A percentile compares a stretch with the other conserved stretches of the same genome.
Conservation (phyloP, 2,329 filamentous ascomycete species). For the Cyanodermella asteris region DNA sequence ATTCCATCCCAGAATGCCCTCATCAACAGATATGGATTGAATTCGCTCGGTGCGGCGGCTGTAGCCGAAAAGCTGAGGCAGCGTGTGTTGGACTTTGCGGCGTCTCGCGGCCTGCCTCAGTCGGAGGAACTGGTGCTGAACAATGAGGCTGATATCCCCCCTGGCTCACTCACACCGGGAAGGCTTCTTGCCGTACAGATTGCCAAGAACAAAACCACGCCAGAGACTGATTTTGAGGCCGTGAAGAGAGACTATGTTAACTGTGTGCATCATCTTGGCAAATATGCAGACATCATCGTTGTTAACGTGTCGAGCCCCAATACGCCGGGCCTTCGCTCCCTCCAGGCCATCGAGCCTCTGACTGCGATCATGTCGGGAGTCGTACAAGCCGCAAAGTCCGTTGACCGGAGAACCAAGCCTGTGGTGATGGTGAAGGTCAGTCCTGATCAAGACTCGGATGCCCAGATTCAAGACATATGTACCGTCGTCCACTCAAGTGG, state of each 20-base stretch:
- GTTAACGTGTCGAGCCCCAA: slow-evolving; percentile 97
- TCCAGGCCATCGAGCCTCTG: slow-evolving; percentile 69
- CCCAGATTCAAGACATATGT: slow-evolving; percentile 73
- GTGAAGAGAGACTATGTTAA: slow-evolving; percentile 66
- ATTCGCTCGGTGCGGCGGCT: slow-evolving; percentile 71
- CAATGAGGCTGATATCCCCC: slow-evolving; percentile 53
- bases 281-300: slow-evolving; percentile 85
- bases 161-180: slow-evolving; percentile 57
- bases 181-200: slow-evolving; percentile 75
- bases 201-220: slow-evolving; percentile 88
- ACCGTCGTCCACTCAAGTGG: slow-evolving; percentile 64
- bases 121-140: slow-evolving; percentile 47
- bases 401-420: slow-evolving; percentile 49
- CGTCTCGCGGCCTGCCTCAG: slow-evolving; percentile 41
- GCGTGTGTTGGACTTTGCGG: slow-evolving; percentile 57
- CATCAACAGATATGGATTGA: slow-evolving; percentile 90
- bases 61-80: slow-evolving; percentile 62
- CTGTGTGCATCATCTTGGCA: slow-evolving; percentile 62
- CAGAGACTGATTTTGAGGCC: slow-evolving; percentile 63
- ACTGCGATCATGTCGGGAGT: slow-evolving; percentile 63
- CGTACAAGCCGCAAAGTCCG: slow-evolving; percentile 50
- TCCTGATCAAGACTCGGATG: slow-evolving; percentile 73
- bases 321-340: slow-evolving; percentile 68
- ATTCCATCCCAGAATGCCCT: slow-evolving; percentile 59
- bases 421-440: slow-evolving; percentile 96